Evolutionary conservation across 352 stramenopile species (phyloP), one percentile per base, ranked within the genome.

Genomic region (Globisporangium paroecandrum): DNA sequence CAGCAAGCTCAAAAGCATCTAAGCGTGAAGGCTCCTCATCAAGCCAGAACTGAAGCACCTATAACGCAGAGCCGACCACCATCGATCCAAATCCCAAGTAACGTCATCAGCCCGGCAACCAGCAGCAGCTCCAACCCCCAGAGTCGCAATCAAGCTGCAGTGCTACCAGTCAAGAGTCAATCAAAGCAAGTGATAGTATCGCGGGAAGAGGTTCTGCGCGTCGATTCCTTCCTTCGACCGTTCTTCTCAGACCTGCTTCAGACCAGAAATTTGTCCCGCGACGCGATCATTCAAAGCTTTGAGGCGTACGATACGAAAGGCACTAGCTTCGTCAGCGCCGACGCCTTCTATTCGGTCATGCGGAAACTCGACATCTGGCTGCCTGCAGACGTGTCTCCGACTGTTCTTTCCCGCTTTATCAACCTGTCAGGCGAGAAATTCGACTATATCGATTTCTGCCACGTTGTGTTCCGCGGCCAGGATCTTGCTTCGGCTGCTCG

Each of bases 401-500:
- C 72, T 18, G 64, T 91, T 10, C 65, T 89, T 24, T 41, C 69
- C 12, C 79, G 83, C 18, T 94, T 89, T 68, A 74, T 75, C 0
- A 71, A 68, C 6, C 59, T 78, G 6, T 77, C 75, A 25, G 74
- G 73, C 0, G 78, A 89, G 32, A 83, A 74, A 46, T 88, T 94
- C 64, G 83, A 94, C 69, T 92, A 90, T 43, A 69, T 94, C 1
- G 82, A 91, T 56, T 91, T 92, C 56, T 89, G 78, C 62, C 76
- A 89, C 53, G 63, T 79, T 22, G 68, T 74, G 25, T 53, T 15
- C 10, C 66, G 65, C 27, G 22, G 15, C n/a, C 53, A 66, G 51
- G 58, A 64, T 18, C 62, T 34, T 8, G 10, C 24, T n/a, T 60
- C 66, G 15, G 70, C 58, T 43, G 63, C 65, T 20, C 43, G 62